phyloP scores from a whole-genome alignment of 2,329 filamentous ascomycete species.

The Chrysoporthe deuterocubensis region DNA sequence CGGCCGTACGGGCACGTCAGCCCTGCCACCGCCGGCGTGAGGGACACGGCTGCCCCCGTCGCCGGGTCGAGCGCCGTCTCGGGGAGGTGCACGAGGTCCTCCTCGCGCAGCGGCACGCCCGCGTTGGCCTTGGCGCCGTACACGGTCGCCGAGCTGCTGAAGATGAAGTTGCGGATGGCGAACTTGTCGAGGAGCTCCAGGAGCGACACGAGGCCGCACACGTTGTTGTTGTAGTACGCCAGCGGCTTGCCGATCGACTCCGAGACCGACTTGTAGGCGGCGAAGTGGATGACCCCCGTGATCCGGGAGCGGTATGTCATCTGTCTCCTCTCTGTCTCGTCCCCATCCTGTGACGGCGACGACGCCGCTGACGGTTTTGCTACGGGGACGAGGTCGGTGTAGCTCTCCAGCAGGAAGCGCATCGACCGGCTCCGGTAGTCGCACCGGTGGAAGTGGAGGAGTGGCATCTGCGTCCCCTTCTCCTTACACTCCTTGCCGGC shows the following conservation, averaged over 20 bases:
- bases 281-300: conserved; percentile 70
- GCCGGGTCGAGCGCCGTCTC: conserved; percentile 49
- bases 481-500: conserved; percentile 35
- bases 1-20: conserved; percentile 69
- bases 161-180: conserved; percentile 68
- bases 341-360: not conserved
- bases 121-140: conserved; percentile 61
- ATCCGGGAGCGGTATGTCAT: conserved; percentile 50
- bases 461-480: conserved; percentile 33
- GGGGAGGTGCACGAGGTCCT: conserved; percentile 57
- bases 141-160: conserved; percentile 70
- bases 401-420: conserved; percentile 43
- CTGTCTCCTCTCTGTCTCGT: conserved; percentile 24
- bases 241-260: conserved; percentile 65
- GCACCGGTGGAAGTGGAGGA: conserved; percentile 44
- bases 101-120: conserved; percentile 57
- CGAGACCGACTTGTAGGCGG: conserved; percentile 68
- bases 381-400: conserved; percentile 34
- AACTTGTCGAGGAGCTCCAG: conserved; percentile 60
- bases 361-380: not conserved
- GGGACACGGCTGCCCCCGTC: conserved; percentile 34
- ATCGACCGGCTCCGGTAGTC: conserved; percentile 45
- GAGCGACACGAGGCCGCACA: conserved; percentile 65
- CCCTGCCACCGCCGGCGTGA: conserved; percentile 49
- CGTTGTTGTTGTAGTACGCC: conserved; percentile 71